Base-by-base conservation (phyloP, 1,139 yeast species). In the Candida anutae region DNA sequence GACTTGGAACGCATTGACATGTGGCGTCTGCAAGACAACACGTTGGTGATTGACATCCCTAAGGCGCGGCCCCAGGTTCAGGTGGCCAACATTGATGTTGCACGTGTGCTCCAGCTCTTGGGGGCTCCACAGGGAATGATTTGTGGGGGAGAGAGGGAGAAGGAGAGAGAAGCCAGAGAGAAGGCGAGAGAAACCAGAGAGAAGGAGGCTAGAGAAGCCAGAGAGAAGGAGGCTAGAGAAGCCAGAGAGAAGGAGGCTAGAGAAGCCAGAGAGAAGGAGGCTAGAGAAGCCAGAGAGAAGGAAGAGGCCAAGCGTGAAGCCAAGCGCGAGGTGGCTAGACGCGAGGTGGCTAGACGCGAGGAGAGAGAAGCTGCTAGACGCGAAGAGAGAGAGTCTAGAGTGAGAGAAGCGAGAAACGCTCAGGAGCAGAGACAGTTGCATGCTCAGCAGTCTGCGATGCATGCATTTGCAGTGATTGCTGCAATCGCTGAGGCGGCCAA, bases 31-130 rank as follows among this genome's bases (percentile, higher is more conserved):
- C 18, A 46, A 13, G 51, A 54, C 17, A 59, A 58, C 28, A 51
- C 56, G 6, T 57, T 64, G 45, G 57, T 60, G n/a, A 54, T 64
- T 38, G 58, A 48, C 28, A 53, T 64, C 20, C 69, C 70, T 10
- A 64, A 63, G 46, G 46, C 45, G 32, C 33, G 19, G 19, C 8
- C 19, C 19, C 19, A 17, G 10, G 33, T 25, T 34, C 36, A 32
- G 35, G 33, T 16, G 35, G 43, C 9, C 34, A 34, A 14, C 31
- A 36, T 14, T 28, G 32, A 15, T 35, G 36, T 11, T 29, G 36
- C 10, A 27, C 34, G 17, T 30, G 34, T 22, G 37, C 35, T 17
- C 9, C 20, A 8, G 20, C 20, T 17, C 10, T 8, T 17, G 11
- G 11, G 11, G 5, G n/a, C 22, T 3, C 22, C 22, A 6, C 13